These are phyloP conservation scores for Fraxinus angustifolia DNA, from an alignment of 305 asterid genomes.

Conservation along the genomic window DNA sequence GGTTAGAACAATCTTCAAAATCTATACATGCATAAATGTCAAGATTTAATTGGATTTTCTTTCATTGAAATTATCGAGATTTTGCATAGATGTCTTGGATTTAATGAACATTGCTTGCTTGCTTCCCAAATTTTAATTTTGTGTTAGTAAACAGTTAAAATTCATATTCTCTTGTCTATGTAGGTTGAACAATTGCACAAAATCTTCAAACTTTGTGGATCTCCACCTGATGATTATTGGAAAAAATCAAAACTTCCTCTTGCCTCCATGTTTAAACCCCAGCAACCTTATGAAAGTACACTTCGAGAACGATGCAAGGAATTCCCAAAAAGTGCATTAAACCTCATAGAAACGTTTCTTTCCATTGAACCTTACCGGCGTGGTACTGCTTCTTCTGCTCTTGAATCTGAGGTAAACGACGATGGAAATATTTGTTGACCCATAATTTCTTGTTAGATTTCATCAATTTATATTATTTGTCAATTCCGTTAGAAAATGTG, in stretches of 20 bases:
- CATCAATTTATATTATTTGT: neutral
- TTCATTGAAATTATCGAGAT: neutral
- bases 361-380: slow-evolving; percentile 69
- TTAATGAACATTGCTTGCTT: neutral
- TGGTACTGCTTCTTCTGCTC: slow-evolving; percentile 70
- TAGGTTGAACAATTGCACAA: slow-evolving; percentile 96
- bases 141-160: neutral
- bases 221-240: slow-evolving; percentile 88
- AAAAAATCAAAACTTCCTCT: slow-evolving; percentile 65
- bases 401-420: slow-evolving; percentile 55
- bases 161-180: neutral
- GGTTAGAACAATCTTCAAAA: slow-evolving; percentile 35
- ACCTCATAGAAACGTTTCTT: slow-evolving; percentile 62
- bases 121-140: neutral
- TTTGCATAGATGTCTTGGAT: neutral
- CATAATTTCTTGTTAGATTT: neutral
- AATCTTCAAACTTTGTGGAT: slow-evolving; percentile 79
- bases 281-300: slow-evolving; percentile 67
- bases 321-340: slow-evolving; percentile 64
- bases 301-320: slow-evolving; percentile 80
- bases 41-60: neutral
- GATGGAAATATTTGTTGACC: neutral
- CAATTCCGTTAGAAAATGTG: neutral
- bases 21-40: neutral
- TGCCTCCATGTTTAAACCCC: slow-evolving; percentile 83